Percentiles rank a stretch among this genome's conserved stretches.
These are phyloP conservation scores for Carex cristatella DNA, from an alignment of 176 grass and related monocot species.

Conservation along the genomic window DNA sequence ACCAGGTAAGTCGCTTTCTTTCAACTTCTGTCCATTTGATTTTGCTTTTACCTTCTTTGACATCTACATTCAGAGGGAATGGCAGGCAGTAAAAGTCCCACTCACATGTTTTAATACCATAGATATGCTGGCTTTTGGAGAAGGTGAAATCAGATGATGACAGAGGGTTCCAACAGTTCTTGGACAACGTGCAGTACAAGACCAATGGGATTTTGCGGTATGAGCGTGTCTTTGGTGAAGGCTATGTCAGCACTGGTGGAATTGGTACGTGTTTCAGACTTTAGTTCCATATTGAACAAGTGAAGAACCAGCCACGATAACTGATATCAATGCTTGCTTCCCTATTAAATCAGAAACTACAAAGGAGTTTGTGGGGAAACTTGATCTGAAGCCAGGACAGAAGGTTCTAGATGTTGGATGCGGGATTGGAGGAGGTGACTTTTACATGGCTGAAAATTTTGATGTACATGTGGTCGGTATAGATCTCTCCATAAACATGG, in stretches of 20 bases:
- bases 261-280: conserved; percentile 29
- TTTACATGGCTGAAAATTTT: conserved; percentile 93
- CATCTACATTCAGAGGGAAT: not conserved
- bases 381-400: conserved; percentile 78
- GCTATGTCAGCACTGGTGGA: conserved; percentile 95
- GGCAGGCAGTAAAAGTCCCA: not conserved
- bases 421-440: conserved; percentile 90
- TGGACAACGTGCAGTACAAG: conserved; percentile 99
- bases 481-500: conserved; percentile 97
- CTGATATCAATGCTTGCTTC: not conserved
- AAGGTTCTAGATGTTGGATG: conserved; percentile 97
- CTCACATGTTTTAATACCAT: conserved; percentile 6
- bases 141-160: conserved; percentile 82
- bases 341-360: conserved; percentile 61
- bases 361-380: conserved; percentile 84
- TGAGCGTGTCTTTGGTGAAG: conserved; percentile 86
- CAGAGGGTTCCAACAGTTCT: conserved; percentile 76
- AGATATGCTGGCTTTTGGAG: conserved; percentile 92
- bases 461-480: conserved; percentile 91
- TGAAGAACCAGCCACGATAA: not conserved
- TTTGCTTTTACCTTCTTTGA: not conserved
- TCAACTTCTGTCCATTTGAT: not conserved
- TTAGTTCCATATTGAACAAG: not conserved
- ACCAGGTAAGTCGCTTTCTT: conserved; percentile 48
- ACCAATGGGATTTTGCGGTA: conserved; percentile 83